A percentile compares a stretch with the other conserved stretches of the same genome.
These are phyloP conservation scores for Amanita brunnescens DNA, from an alignment of 768 basidiomycete species.

Conservation along the genomic window DNA sequence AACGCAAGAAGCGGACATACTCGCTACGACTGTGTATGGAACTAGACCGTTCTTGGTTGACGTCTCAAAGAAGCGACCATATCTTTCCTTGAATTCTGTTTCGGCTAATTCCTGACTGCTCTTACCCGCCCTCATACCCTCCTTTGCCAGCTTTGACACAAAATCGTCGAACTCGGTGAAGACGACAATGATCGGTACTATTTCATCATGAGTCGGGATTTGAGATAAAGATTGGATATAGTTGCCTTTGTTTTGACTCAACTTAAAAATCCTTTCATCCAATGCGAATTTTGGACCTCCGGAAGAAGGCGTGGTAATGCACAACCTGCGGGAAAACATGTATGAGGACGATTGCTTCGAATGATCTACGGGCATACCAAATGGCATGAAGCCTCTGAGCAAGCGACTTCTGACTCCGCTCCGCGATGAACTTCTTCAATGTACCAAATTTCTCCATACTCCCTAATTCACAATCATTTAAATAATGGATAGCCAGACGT, in stretches of 20 bases:
- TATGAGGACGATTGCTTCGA: too few relatives aligned
- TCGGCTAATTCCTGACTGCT: neutral
- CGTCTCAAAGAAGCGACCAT: neutral
- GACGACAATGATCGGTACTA: constrained; percentile 20
- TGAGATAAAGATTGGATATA: neutral
- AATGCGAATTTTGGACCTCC: constrained; percentile 13
- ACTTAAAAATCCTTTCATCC: constrained; percentile 17
- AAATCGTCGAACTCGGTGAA: constrained; percentile 25
- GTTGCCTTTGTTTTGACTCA: constrained; percentile 7
- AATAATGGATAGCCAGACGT: constrained; percentile 23
- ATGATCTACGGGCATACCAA: constrained; percentile 12
- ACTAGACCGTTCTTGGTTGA: neutral
- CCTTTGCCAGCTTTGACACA: neutral
- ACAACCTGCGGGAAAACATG: constrained; percentile 14
- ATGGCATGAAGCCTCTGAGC: constrained; percentile 19
- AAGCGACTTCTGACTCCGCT: constrained; percentile 5
- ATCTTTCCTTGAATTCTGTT: neutral
- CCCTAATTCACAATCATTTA: constrained; percentile 21
- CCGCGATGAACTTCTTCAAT: constrained; percentile 17
- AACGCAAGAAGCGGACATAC: neutral
- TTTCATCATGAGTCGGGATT: constrained; percentile 2
- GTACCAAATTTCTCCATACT: constrained; percentile 14
- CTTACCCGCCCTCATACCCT: too few relatives aligned
- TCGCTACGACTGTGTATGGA: neutral
- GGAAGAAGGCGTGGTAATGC: constrained; percentile 15